Base-by-base conservation (phyloP, 148 eudicot genomes). In the Chenopodium suecicum region DNA sequence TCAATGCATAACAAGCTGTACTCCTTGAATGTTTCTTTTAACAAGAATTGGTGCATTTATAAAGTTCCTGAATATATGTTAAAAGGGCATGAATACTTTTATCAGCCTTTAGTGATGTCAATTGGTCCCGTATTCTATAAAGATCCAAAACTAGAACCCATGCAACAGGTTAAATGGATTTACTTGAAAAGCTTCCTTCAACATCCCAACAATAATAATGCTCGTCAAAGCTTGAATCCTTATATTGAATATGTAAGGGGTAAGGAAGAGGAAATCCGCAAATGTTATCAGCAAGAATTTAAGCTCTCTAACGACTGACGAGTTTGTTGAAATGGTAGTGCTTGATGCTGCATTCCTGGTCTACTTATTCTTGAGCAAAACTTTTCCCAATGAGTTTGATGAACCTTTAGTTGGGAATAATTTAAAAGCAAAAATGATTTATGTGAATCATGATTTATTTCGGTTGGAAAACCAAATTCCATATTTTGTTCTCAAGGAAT, bases 391-490 rank as follows among this genome's bases (percentile, higher is more conserved):
- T n/a, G n/a, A n/a, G n/a, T n/a, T n/a, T n/a, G n/a, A n/a, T n/a
- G n/a, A n/a, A n/a, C n/a, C n/a, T 25, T 25, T 25, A 25, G 25
- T 0, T 25, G 25, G 25, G 31, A 73, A 48, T 6, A 63, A 11
- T 31, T 17, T 65, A 2, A 3, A 19, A 6, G 0, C n/a, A n/a
- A n/a, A n/a, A n/a, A n/a, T n/a, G n/a, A n/a, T n/a, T n/a, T n/a
- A n/a, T n/a, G n/a, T n/a, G n/a, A n/a, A n/a, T n/a, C n/a, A n/a
- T n/a, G 85, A 83, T 46, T 0, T 83, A 63, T 47, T 19, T 14
- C 73, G 34, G 37, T 29, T 6, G 50, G 85, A 79, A 44, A 79
- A 83, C 29, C 85, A 83, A 52, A 47, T 83, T 22, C 82, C 79
- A 9, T 73, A 37, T 67, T 79, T 83, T 46, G 37, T 74, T 27